These are phyloP conservation scores for Aquilaria yunnanensis DNA, from an alignment of 345 rosid genomes.

Conservation along the genomic window DNA sequence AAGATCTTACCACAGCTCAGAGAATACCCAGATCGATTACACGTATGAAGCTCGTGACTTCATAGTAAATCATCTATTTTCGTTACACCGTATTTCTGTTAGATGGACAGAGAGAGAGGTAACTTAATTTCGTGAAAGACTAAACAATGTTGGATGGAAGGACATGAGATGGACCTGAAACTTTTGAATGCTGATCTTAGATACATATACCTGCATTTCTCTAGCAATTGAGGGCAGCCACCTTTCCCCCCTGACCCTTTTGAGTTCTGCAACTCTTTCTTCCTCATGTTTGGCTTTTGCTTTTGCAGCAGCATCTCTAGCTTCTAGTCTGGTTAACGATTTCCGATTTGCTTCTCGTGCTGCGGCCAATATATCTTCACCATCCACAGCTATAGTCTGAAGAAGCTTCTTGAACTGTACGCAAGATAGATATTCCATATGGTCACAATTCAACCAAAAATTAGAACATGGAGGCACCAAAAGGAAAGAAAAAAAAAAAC, in stretches of 20 bases:
- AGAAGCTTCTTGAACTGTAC: slow-evolving; percentile 56
- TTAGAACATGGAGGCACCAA: background rate
- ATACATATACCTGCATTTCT: slow-evolving; percentile 33
- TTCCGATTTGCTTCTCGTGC: slow-evolving; percentile 49
- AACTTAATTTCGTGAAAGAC: too few relatives aligned
- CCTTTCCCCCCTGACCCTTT: slow-evolving; percentile 67
- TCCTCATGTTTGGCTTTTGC: slow-evolving; percentile 77
- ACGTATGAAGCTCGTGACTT: too few relatives aligned
- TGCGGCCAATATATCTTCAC: slow-evolving; percentile 49
- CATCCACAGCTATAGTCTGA: slow-evolving; percentile 55
- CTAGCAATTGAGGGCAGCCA: slow-evolving; percentile 82
- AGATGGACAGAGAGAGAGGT: too few relatives aligned
- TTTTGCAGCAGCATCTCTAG: slow-evolving; percentile 55
- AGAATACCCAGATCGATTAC: too few relatives aligned
- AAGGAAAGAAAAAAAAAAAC: background rate
- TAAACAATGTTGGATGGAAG: too few relatives aligned
- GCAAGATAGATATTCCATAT: background rate
- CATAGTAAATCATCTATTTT: too few relatives aligned
- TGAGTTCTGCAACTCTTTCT: slow-evolving; percentile 67
- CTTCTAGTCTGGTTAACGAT: slow-evolving; percentile 52
- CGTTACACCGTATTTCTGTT: too few relatives aligned
- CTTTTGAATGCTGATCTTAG: too few relatives aligned
- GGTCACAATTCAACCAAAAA: background rate
- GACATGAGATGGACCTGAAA: too few relatives aligned
- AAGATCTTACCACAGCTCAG: too few relatives aligned